A percentile compares a stretch with the other conserved stretches of the same genome.
phyloP scores from a whole-genome alignment of 371 early-diverging fungal species.

The Apophysomyces ossiformis region DNA sequence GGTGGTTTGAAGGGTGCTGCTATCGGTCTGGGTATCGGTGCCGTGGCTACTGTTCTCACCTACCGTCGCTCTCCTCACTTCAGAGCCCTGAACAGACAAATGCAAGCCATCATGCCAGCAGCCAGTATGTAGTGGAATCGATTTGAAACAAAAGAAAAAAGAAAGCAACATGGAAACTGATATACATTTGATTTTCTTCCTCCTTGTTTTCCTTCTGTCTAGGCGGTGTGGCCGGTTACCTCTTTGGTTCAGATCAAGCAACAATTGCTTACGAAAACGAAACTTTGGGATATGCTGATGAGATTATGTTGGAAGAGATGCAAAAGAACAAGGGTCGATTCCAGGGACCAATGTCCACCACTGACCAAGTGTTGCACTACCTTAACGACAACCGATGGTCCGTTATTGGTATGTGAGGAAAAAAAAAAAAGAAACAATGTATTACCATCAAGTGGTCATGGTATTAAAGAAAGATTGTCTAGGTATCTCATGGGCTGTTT shows the following conservation, averaged over 20 bases:
- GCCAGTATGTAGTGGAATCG: constrained; percentile 35
- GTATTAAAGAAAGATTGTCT: background rate
- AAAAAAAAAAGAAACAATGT: too few species aligned
- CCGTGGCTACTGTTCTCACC: constrained; percentile 36
- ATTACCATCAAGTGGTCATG: too few species aligned
- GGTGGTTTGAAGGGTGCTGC: constrained; percentile 51
- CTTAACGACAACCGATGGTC: constrained; percentile 58
- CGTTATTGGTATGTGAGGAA: constrained; percentile 48
- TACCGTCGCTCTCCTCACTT: constrained; percentile 47
- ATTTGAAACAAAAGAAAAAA: background rate
- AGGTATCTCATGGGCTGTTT: constrained; percentile 73
- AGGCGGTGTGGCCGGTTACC: constrained; percentile 51
- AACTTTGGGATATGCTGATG: constrained; percentile 50
- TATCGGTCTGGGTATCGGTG: constrained; percentile 52
- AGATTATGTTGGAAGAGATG: constrained; percentile 32
- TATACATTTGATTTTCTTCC: background rate
- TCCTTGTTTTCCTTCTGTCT: background rate
- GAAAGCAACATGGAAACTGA: background rate
- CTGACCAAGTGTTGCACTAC: constrained; percentile 29
- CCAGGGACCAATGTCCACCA: constrained; percentile 4
- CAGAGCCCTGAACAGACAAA: constrained; percentile 41
- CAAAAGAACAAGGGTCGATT: constrained; percentile 9
- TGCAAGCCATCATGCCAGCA: constrained; percentile 45
- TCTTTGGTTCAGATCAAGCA: constrained; percentile 51
- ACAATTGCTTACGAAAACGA: constrained; percentile 42